Evolutionary conservation across 2,329 filamentous ascomycete species (phyloP), one percentile per base, ranked within the genome.

Genomic region (Colletotrichum theobromicola): DNA sequence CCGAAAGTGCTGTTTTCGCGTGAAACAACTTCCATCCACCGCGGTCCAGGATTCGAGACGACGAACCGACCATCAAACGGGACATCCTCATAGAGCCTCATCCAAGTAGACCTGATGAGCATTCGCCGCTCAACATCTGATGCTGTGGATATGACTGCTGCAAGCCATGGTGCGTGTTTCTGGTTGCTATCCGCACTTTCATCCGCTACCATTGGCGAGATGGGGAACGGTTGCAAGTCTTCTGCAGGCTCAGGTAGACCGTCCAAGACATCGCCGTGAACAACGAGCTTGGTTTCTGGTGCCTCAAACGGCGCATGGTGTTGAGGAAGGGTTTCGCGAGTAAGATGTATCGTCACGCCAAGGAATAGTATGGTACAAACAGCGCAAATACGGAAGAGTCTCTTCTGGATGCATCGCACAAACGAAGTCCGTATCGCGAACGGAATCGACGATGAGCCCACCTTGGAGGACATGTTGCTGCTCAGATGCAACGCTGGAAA

Each of bases 71-170:
- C 74, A 13, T 79, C 80, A 28, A 83, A 80, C 9, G 82, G 78
- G 2, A 81, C 73, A 50, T 83, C 77, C 37, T 73, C 55, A 72
- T 78, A 83, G 9, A 82, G 72, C 7, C 74, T 75, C 80, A 82
- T 82, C 82, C 82, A 82, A 10, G 80, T 81, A 4, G 78, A 79
- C 9, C 82, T 77, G 13, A 83, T 83, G 30, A 81, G 74, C 77
- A 79, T 81, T 18, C 81, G 78, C 4, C 78, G 77, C n/a, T 81
- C 76, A 16, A 77, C 70, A 42, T 82, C 81, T 21, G 70, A 74
- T 1, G 80, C 80, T 7, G 80, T 72, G 15, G 79, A 80, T 32
- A 82, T 82, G 62, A 82, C 80, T 15, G 80, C 79, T 10, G 78
- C 77, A 16, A 82, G 77, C 81, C 81, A 82, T 2, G 81, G 79